These are phyloP conservation scores for Boletus edulis DNA, from an alignment of 768 basidiomycete genomes.

Conservation along the genomic window DNA sequence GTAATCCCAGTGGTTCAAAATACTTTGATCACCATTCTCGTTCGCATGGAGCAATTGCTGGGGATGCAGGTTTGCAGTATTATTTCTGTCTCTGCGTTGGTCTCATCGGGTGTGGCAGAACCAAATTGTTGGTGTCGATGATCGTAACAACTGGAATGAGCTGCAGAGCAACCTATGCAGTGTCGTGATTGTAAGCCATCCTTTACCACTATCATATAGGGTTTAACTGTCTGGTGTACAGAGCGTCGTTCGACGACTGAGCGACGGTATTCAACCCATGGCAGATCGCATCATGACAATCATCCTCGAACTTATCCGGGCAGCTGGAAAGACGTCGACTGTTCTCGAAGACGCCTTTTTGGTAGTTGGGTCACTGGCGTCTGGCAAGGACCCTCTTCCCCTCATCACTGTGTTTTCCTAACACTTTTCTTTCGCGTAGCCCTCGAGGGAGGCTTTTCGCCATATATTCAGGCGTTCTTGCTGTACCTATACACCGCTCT, in stretches of 20 bases:
- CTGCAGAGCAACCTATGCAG: conserved; percentile 94
- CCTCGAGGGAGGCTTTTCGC: conserved; percentile 73
- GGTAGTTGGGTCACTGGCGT: conserved; percentile 83
- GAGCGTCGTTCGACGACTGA: conserved; percentile 85
- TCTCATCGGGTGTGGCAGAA: conserved; percentile 45
- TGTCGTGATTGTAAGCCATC: conserved; percentile 70
- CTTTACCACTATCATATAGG: not conserved
- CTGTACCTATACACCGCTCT: conserved; percentile 87
- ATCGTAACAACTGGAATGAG: conserved; percentile 99
- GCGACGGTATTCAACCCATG: conserved; percentile 77
- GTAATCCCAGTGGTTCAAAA: conserved; percentile 79
- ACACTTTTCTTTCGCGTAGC: conserved; percentile 39
- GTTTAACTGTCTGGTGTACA: conserved; percentile 32
- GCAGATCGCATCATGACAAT: conserved; percentile 96
- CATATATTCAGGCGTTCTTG: conserved; percentile 83
- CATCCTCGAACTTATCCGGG: conserved; percentile 77
- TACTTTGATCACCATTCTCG: conserved; percentile 77
- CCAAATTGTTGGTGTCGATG: conserved; percentile 92
- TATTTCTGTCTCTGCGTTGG: not conserved
- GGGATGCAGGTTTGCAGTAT: conserved; percentile 65
- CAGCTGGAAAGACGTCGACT: conserved; percentile 90
- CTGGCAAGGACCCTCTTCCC: conserved; percentile 43
- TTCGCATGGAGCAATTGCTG: conserved; percentile 87
- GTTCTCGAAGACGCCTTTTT: conserved; percentile 96
- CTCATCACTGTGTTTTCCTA: not conserved